Percentiles rank a stretch among this genome's conserved stretches.
phyloP scores from a whole-genome alignment of 352 stramenopile genomes.

The Phytophthora aleatoria region DNA sequence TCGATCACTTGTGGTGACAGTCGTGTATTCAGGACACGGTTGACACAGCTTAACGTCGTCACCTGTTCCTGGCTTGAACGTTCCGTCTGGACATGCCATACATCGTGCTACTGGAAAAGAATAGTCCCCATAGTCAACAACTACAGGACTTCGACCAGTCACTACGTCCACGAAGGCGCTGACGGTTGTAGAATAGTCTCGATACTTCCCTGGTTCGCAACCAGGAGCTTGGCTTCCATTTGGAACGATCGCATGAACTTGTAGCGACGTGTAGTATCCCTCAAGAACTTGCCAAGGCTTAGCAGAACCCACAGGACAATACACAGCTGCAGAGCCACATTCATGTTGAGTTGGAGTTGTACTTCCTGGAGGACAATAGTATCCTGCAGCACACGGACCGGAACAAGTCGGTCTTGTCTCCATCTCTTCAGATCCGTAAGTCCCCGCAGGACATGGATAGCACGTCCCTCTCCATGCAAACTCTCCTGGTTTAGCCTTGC shows the following conservation, averaged over 20 bases:
- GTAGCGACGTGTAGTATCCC: slow-evolving; percentile 60
- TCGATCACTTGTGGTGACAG: slow-evolving; percentile 50
- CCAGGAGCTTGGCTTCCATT: slow-evolving; percentile 20
- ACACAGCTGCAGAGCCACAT: slow-evolving; percentile 53
- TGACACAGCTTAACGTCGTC: slow-evolving; percentile 55
- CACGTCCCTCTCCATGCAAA: slow-evolving; percentile 66
- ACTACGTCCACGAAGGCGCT: slow-evolving; percentile 47
- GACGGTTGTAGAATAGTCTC: slow-evolving; percentile 24
- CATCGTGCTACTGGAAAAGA: slow-evolving; percentile 63
- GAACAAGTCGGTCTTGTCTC: slow-evolving; percentile 56
- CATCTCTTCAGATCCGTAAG: slow-evolving; percentile 48
- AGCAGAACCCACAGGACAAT: slow-evolving; percentile 47
- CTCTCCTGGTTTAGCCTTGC: slow-evolving; percentile 45
- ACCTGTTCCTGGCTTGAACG: slow-evolving; percentile 64
- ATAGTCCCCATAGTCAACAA: slow-evolving; percentile 65
- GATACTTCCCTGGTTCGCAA: slow-evolving; percentile 32
- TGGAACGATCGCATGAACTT: slow-evolving; percentile 23
- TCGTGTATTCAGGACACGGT: slow-evolving; percentile 49
- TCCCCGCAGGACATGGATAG: slow-evolving; percentile 66
- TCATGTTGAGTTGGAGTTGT: slow-evolving; percentile 44
- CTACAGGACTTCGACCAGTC: slow-evolving; percentile 48
- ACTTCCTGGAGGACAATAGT: slow-evolving; percentile 68
- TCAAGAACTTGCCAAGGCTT: slow-evolving; percentile 28
- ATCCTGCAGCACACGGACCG: slow-evolving; percentile 64
- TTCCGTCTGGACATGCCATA: slow-evolving; percentile 62